phyloP scores from a whole-genome alignment of 23 red algal species.

The Gracilaria caudata region DNA sequence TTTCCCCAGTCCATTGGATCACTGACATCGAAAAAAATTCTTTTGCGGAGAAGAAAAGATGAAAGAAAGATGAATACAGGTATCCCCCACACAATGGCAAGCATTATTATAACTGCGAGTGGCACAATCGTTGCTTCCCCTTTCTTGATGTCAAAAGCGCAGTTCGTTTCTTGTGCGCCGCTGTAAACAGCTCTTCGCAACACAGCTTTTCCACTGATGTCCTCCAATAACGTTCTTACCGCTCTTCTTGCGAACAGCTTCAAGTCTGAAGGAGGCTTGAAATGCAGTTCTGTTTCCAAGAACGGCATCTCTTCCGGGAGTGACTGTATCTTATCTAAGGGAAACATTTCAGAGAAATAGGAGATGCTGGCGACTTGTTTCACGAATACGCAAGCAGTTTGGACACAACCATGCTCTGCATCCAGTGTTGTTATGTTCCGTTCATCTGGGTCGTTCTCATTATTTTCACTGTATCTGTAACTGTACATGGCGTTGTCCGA shows the following conservation, averaged over 20 bases:
- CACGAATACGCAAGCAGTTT: background rate
- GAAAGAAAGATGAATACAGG: background rate
- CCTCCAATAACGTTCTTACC: background rate
- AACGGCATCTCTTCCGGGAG: background rate
- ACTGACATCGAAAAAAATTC: background rate
- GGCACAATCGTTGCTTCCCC: background rate
- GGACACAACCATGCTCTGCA: background rate
- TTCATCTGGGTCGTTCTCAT: background rate
- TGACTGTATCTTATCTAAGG: background rate
- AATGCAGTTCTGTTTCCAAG: background rate
- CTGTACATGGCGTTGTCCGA: background rate
- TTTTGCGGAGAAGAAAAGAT: background rate
- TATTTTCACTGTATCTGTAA: background rate
- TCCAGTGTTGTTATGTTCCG: no score
- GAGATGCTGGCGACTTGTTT: background rate
- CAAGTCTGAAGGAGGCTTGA: background rate
- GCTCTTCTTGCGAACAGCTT: background rate
- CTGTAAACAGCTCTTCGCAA: background rate
- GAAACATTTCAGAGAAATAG: background rate
- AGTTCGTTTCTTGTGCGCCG: background rate
- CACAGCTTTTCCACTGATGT: background rate
- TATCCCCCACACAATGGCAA: background rate
- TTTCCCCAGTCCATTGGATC: background rate
- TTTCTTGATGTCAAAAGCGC: background rate
- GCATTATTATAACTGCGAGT: background rate